A percentile compares a stretch with the other conserved stretches of the same genome.
Conservation (phyloP, 2,329 filamentous ascomycete genomes). For the Exophiala sideris region DNA sequence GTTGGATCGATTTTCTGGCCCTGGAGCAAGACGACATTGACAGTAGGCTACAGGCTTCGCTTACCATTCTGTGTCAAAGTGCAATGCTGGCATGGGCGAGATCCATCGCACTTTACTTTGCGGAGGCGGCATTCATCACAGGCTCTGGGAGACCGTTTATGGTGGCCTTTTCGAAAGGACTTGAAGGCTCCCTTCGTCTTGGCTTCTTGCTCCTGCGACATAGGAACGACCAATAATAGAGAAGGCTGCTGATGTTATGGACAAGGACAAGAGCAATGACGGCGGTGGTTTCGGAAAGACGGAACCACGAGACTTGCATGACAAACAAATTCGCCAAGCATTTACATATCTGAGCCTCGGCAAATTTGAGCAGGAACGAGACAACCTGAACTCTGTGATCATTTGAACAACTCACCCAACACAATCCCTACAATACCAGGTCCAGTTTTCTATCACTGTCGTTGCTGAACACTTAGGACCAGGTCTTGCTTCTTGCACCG, state of each 20-base stretch:
- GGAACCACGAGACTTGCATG: neutral
- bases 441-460: too few species aligned
- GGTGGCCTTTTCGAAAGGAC: slow-evolving; percentile 17
- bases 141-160: slow-evolving; percentile 18
- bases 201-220: neutral
- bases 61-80: slow-evolving; percentile 16
- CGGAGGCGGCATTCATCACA: slow-evolving; percentile 26
- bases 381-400: too few species aligned
- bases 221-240: neutral
- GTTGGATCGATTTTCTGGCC: neutral
- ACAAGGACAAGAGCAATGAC: too few species aligned
- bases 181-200: slow-evolving; percentile 1
- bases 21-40: neutral
- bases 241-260: neutral
- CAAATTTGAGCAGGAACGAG: too few species aligned
- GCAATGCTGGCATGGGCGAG: slow-evolving; percentile 20
- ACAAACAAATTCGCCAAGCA: too few species aligned
- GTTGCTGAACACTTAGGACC: too few species aligned
- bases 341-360: too few species aligned
- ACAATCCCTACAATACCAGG: too few species aligned
- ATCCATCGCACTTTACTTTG: slow-evolving; percentile 26
- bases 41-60: neutral
- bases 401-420: too few species aligned
- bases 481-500: too few species aligned
- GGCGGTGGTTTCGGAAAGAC: neutral